These are phyloP conservation scores for Candida hungchunana DNA, from an alignment of 805 yeast species.

Conservation along the genomic window DNA sequence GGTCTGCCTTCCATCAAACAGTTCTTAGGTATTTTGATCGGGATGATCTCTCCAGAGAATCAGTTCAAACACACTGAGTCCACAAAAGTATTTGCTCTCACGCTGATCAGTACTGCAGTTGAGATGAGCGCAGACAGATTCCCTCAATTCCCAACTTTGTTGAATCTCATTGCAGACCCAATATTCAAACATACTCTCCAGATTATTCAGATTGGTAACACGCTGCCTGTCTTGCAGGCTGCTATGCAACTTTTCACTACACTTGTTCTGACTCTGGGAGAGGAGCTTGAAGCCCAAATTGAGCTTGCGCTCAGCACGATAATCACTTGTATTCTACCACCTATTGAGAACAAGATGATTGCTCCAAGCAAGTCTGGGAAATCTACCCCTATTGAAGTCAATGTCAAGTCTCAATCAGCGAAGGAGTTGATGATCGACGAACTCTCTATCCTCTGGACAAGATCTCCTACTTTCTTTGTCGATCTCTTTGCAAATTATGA, in stretches of 20 bases:
- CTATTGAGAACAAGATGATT: constrained; percentile 16
- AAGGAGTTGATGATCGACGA: constrained; percentile 85
- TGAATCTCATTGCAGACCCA: constrained; percentile 68
- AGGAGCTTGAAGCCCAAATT: constrained; percentile 69
- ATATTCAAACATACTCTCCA: constrained; percentile 83
- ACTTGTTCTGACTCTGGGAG: constrained; percentile 61
- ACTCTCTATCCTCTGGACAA: constrained; percentile 73
- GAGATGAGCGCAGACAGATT: constrained; percentile 73
- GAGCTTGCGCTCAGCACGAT: constrained; percentile 67
- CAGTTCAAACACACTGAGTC: constrained; percentile 83
- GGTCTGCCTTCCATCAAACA: constrained; percentile 76
- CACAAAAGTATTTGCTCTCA: constrained; percentile 77
- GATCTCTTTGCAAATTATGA: constrained; percentile 79
- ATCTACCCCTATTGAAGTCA: constrained; percentile 31
- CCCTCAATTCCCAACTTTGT: constrained; percentile 56
- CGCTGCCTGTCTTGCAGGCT: constrained; percentile 66
- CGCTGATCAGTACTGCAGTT: constrained; percentile 69
- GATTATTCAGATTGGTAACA: constrained; percentile 69
- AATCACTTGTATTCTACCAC: constrained; percentile 52
- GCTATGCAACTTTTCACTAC: constrained; percentile 75
- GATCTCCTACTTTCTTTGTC: constrained; percentile 75
- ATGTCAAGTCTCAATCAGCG: constrained; percentile 30
- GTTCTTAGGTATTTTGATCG: constrained; percentile 67
- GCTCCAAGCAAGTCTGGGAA: constrained; percentile 21
- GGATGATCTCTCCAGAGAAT: constrained; percentile 77